A percentile compares a stretch with the other conserved stretches of the same genome.
Evolutionary conservation across 2,329 filamentous ascomycete genomes (phyloP).

Genomic region (Zymoseptoria tritici): DNA sequence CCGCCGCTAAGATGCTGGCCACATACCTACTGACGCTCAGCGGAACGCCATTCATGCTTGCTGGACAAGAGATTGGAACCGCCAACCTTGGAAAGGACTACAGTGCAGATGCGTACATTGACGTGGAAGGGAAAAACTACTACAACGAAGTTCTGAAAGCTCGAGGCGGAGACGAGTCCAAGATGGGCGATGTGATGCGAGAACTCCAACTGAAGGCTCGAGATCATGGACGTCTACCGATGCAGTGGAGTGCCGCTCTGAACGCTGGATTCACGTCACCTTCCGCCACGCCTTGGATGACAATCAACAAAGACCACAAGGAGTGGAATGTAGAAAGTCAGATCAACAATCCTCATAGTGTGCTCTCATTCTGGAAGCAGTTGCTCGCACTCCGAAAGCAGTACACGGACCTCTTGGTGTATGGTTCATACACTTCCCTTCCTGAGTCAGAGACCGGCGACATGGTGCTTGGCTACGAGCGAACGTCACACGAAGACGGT

Average conservation of each 20-base stretch:
- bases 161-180: slow-evolving; percentile 27
- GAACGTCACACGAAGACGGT: slow-evolving; percentile 25
- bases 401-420: slow-evolving; percentile 18
- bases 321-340: slow-evolving; percentile 33
- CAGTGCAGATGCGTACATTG: slow-evolving; percentile 34
- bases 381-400: slow-evolving; percentile 18
- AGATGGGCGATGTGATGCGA: slow-evolving; percentile 7
- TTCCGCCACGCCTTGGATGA: slow-evolving; percentile 10
- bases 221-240: slow-evolving; percentile 53
- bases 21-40: slow-evolving; percentile 10
- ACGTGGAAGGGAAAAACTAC: slow-evolving; percentile 45
- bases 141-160: slow-evolving; percentile 40
- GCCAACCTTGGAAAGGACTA: slow-evolving; percentile 32
- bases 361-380: slow-evolving; percentile 53
- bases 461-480: slow-evolving; percentile 17
- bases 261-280: slow-evolving; percentile 54
- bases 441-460: slow-evolving; percentile 13
- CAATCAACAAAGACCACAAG: slow-evolving; percentile 9
- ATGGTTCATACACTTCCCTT: slow-evolving; percentile 17
- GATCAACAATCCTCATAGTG: slow-evolving; percentile 38
- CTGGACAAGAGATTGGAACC: slow-evolving; percentile 61
- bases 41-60: slow-evolving; percentile 54
- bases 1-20: slow-evolving; percentile 50
- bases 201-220: slow-evolving; percentile 8
- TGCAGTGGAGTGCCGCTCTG: slow-evolving; percentile 53